Conservation (phyloP, 2,329 filamentous ascomycete species). For the Basipetospora chlamydospora region DNA sequence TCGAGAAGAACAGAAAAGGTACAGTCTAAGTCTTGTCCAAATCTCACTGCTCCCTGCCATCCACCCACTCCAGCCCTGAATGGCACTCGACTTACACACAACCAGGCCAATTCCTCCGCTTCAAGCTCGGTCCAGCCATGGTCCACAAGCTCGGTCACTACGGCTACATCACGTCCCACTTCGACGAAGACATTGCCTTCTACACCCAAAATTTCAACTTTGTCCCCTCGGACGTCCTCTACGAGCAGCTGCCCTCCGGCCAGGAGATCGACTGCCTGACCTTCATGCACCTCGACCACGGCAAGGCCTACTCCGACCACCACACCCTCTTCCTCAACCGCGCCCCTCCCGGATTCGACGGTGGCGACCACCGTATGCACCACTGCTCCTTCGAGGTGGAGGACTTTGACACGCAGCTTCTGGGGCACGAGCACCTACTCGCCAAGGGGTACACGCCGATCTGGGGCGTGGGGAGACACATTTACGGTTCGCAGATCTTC, state of each 20-base stretch:
- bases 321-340: slow-evolving; percentile 36
- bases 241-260: slow-evolving; percentile 6
- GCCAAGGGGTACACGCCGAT: slow-evolving; percentile 35
- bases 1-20: neutral
- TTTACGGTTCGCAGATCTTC: slow-evolving; percentile 46
- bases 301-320: slow-evolving; percentile 34
- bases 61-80: too few relatives aligned
- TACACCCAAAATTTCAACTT: slow-evolving; percentile 27
- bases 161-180: slow-evolving; percentile 18
- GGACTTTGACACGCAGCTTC: slow-evolving; percentile 44
- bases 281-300: slow-evolving; percentile 41
- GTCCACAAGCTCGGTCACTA: slow-evolving; percentile 26
- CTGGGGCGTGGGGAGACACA: slow-evolving; percentile 48
- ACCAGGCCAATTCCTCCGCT: slow-evolving; percentile 18
- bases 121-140: slow-evolving; percentile 16
- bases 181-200: slow-evolving; percentile 18
- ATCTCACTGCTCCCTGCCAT: too few relatives aligned
- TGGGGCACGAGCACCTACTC: slow-evolving; percentile 44
- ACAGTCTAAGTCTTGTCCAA: too few relatives aligned
- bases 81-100: neutral
- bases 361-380: slow-evolving; percentile 8
- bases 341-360: slow-evolving; percentile 6
- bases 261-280: slow-evolving; percentile 15
- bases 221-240: slow-evolving; percentile 19
- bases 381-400: slow-evolving; percentile 29